These are phyloP conservation scores for Retiboletus flavoniger DNA, from an alignment of 1,284 basidiomycete genomes.

Conservation along the genomic window DNA sequence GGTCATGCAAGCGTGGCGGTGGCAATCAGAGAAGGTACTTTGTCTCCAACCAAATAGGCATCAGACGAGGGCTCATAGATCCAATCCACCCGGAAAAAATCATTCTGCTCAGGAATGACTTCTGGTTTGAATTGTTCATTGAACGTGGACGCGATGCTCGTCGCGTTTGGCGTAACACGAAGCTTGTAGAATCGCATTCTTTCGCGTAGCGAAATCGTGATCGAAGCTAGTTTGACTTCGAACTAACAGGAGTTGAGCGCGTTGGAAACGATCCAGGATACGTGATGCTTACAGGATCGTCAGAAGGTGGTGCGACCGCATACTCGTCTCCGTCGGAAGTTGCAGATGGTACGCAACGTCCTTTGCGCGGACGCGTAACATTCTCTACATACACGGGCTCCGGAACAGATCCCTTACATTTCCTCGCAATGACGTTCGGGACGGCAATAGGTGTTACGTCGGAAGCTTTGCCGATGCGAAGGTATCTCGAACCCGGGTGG, in stretches of 20 bases:
- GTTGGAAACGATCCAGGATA: neutral
- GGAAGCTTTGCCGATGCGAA: slow-evolving; percentile 89
- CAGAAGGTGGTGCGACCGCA: slow-evolving; percentile 42
- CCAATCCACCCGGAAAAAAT: slow-evolving; percentile 82
- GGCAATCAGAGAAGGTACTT: slow-evolving; percentile 43
- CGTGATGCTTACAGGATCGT: slow-evolving; percentile 56
- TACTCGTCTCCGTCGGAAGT: slow-evolving; percentile 45
- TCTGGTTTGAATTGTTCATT: slow-evolving; percentile 78
- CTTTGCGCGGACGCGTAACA: slow-evolving; percentile 51
- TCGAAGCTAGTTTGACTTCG: slow-evolving; percentile 69
- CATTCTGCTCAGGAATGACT: slow-evolving; percentile 78
- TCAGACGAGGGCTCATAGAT: slow-evolving; percentile 50
- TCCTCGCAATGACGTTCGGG: slow-evolving; percentile 78
- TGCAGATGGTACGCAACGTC: slow-evolving; percentile 25
- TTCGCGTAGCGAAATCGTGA: slow-evolving; percentile 73
- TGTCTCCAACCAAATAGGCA: slow-evolving; percentile 63
- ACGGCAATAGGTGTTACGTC: slow-evolving; percentile 77
- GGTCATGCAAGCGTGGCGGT: slow-evolving; percentile 6
- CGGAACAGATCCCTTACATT: slow-evolving; percentile 46
- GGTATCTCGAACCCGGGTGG: slow-evolving; percentile 86
- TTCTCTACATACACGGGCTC: slow-evolving; percentile 45
- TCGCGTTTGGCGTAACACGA: slow-evolving; percentile 73
- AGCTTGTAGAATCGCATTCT: slow-evolving; percentile 89
- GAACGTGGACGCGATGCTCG: slow-evolving; percentile 70
- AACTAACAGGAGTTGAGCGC: slow-evolving; percentile 44